Evolutionary conservation across 139 green algal genomes (phyloP), one percentile per base, ranked within the genome.

Genomic region (Pseudopediastrum boryanum): DNA sequence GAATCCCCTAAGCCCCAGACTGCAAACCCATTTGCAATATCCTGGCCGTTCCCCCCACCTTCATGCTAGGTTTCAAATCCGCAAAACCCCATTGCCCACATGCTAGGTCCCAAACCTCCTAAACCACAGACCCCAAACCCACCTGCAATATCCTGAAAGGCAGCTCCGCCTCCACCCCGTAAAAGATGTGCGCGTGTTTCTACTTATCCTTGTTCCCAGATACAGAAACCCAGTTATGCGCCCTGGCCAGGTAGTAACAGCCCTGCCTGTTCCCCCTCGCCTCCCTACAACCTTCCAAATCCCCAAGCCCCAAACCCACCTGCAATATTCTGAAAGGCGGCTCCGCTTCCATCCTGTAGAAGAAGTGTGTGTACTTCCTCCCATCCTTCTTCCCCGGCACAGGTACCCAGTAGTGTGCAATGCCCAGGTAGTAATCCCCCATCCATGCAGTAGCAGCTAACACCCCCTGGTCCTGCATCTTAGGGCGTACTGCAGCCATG

Each of bases 351-450:
- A 73, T 25, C 23, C 65, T 74, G 16, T 56, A 56, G 23, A 73
- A 13, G 42, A 54, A 73, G 38, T 80, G 74, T n/a, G 65, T 33
- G 44, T 80, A 80, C 4, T 8, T 42, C 8, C 74, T 27, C 25
- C 61, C 74, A 27, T 80, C 74, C 8, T 61, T 61, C 5, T 19
- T 66, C 10, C 38, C 61, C 3, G 12, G n/a, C 1, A 39, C 19
- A 25, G 61, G 59, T 31, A 50, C 19, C 74, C 61, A 80, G 61
- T 73, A 80, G 74, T 80, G 74, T 5, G n/a, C 59, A 25, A 80
- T 62, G 41, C 61, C 74, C 7, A 80, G 61, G 12, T 52, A 65
- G 61, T 80, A 80, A 12, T 6, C 16, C 3, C n/a, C 19, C 52
- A 19, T 68, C 33, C 31, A 46, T 12, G 25, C 69, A 50, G 29